These are phyloP conservation scores for Tieghemostelium lacteum DNA, from an alignment of 78 protist genomes.

Conservation along the genomic window DNA sequence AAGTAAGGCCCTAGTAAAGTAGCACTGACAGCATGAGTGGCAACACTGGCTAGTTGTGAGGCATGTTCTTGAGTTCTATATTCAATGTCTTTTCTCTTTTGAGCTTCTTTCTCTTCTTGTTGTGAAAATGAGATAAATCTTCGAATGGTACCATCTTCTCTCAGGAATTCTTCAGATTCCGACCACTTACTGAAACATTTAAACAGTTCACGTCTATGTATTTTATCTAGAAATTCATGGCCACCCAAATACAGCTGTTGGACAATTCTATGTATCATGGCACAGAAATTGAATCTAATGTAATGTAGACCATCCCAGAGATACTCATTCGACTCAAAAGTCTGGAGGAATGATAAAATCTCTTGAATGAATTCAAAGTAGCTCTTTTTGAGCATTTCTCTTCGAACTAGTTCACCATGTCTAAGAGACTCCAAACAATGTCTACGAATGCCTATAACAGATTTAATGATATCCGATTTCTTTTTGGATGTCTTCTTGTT, in stretches of 20 bases:
- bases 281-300: conserved; percentile 74
- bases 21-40: conserved; percentile 63
- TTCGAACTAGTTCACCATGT: conserved; percentile 57
- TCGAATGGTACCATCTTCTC: conserved; percentile 20
- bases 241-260: conserved; percentile 69
- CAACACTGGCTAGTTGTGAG: conserved; percentile 51
- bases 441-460: conserved; percentile 66
- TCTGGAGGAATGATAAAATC: conserved; percentile 19
- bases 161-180: conserved; percentile 58
- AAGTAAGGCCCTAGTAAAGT: conserved; percentile 71
- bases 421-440: conserved; percentile 66
- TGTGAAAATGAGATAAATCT: conserved; percentile 18
- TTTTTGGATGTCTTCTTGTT: conserved; percentile 33
- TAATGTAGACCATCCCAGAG: conserved; percentile 64
- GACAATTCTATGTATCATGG: conserved; percentile 51
- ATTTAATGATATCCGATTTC: conserved; percentile 51
- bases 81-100: conserved; percentile 50
- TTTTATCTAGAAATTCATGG: conserved; percentile 52
- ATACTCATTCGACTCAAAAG: conserved; percentile 20
- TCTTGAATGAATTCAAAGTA: conserved; percentile 63
- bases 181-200: conserved; percentile 58
- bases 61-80: conserved; percentile 64
- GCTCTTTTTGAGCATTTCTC: conserved; percentile 41
- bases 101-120: conserved; percentile 70
- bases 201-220: conserved; percentile 41